Base-by-base conservation (phyloP, 2,329 filamentous ascomycete species). In the Ophiostoma himal-ulmi region DNA sequence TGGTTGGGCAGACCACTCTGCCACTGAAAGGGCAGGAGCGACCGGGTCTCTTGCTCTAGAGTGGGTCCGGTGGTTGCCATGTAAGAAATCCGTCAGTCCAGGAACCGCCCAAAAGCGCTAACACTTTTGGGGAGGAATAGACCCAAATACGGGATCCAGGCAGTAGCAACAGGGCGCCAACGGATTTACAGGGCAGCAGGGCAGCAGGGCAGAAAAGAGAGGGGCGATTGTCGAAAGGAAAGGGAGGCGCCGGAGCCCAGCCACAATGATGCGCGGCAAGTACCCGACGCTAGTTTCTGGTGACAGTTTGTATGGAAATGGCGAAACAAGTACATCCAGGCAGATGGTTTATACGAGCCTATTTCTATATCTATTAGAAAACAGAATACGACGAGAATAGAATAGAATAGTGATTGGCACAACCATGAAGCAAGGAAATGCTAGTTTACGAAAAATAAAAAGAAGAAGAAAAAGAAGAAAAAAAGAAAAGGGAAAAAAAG, bases 1-100 rank as follows among this genome's bases (percentile, higher is more conserved):
- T 68, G 69, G 69, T 68, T 70, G 69, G 69, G 26, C 30, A 20
- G 44, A 48, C 41, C 14, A 20, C 17, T 30, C 30, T 30, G 39
- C 39, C 39, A 44, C 39, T 44, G n/a, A 57, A 14, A 26, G 52
- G 52, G 52, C 8, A 57, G 52, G 30, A 64, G 14, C 44, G 64
- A 22, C 64, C 60, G 44, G 30, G 30, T 30, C 30, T 30, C 30
- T 30, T 2, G 30, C 30, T 26, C n/a, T 26, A 11, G 52, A 57
- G 39, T 62, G 57, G 57, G 26, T 62, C 57, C 26, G 5, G 26
- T 34, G n/a, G 57, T 62, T 62, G 57, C 57, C 57, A 62, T 62
- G 57, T 26, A 26, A 22, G 57, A 62, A 62, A 54, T 26, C 52
- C 11, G 5, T 22, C 11, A 57, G 2, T 8, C 8, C 48, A 54